phyloP scores from a whole-genome alignment of 306 rosid genomes.

The Citrullus colocynthis region DNA sequence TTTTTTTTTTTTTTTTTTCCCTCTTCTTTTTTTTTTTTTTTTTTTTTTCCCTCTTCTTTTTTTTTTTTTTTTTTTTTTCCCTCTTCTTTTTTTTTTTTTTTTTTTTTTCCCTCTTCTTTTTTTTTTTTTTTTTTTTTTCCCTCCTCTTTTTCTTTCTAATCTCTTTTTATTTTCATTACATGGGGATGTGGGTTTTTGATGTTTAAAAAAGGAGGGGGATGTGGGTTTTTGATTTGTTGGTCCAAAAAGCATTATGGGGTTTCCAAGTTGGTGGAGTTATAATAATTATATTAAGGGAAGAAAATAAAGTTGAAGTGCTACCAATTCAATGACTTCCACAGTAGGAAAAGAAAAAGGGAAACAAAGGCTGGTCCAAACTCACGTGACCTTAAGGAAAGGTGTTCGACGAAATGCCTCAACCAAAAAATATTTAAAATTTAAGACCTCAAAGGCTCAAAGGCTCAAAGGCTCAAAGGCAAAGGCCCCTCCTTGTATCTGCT shows the following conservation, averaged over 20 bases:
- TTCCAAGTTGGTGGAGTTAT: neutral
- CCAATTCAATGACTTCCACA: neutral
- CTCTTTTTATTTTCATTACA: neutral
- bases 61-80: neutral
- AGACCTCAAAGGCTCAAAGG: neutral
- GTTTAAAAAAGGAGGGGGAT: neutral
- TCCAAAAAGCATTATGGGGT: neutral
- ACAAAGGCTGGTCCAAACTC: neutral
- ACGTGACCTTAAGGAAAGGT: neutral
- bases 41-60: neutral
- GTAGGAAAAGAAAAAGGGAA: too few relatives aligned
- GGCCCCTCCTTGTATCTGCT: neutral
- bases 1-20: neutral
- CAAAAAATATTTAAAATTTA: neutral
- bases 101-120: neutral
- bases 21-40: neutral
- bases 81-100: too few relatives aligned
- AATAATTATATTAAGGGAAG: neutral
- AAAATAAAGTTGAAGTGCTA: neutral
- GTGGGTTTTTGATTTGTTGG: neutral
- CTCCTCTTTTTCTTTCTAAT: too few relatives aligned
- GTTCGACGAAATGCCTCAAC: slow-evolving; percentile 7
- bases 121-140: neutral
- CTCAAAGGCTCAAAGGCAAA: neutral
- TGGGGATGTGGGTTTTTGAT: neutral